Base-by-base conservation (phyloP, 2,329 filamentous ascomycete species). In the Fusarium staphyleae region DNA sequence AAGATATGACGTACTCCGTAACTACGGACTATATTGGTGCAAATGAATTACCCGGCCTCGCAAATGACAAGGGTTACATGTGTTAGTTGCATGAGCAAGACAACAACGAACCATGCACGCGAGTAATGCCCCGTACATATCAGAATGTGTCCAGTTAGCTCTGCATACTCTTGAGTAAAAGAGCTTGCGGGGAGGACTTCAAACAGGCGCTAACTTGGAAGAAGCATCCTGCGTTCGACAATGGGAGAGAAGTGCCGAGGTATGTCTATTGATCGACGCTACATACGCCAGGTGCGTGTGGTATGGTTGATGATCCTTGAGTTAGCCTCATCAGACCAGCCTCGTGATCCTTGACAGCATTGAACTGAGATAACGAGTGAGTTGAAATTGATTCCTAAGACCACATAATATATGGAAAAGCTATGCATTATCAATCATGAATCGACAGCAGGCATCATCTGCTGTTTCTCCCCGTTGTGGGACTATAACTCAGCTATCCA, bases 191-290 rank as follows among this genome's bases (percentile, higher is more conserved):
- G 43, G 43, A 36, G 18, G 13, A 15, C 32, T 35, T 13, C 15
- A 30, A 30, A 6, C 14, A 10, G 14, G 13, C 10, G 29, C 15
- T 11, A 4, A 8, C 22, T 24, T 9, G 7, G 22, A 15, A 15
- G 8, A 18, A 19, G 15, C 11, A 47, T 36, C 33, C 43, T 53
- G 39, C 48, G 37, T 43, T 57, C 49, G 49, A 28, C 39, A 44
- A 50, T 24, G 34, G 16, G 28, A 33, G 28, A 19, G 10, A 19
- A 28, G 22, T 44, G 39, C 53, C 53, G 50, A 55, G 37, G 53
- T 14, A n/a, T 14, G 16, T 9, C 10, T 41, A 19, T 26, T 14
- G 51, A 41, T 50, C 53, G 39, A 49, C 50, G 34, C 33, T 22
- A 37, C 36, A 33, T n/a, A 18, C 44, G 26, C 50, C 30, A 19